Percentiles rank a stretch among this genome's conserved stretches.
phyloP scores from a whole-genome alignment of 2,329 filamentous ascomycete genomes.

The Colletotrichum noveboracense region DNA sequence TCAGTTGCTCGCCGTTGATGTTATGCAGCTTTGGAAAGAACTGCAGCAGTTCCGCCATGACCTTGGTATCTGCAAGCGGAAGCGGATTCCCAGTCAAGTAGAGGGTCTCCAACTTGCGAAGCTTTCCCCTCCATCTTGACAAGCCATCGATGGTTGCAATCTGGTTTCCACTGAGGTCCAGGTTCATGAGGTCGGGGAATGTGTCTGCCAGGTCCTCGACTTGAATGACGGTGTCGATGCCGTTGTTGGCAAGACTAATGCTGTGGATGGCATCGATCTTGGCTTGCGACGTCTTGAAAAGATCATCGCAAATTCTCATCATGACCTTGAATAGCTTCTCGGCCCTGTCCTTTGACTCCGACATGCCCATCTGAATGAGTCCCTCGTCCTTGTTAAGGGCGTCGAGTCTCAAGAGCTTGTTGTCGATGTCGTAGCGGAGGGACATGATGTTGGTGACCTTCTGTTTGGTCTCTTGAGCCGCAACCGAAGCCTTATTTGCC shows the following conservation, averaged over 20 bases:
- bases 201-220: constrained; percentile 79
- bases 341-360: constrained; percentile 71
- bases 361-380: constrained; percentile 77
- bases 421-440: constrained; percentile 72
- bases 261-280: constrained; percentile 82
- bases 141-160: constrained; percentile 73
- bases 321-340: constrained; percentile 91
- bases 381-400: constrained; percentile 74
- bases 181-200: constrained; percentile 84
- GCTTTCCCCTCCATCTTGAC: constrained; percentile 78
- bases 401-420: constrained; percentile 86
- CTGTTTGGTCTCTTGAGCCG: constrained; percentile 66
- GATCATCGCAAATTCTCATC: constrained; percentile 82
- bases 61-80: constrained; percentile 62
- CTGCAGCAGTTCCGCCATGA: constrained; percentile 71
- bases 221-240: constrained; percentile 72
- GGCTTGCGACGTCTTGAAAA: constrained; percentile 74
- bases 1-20: constrained; percentile 77
- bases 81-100: constrained; percentile 81
- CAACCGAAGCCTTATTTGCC: constrained; percentile 51
- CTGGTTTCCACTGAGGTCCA: constrained; percentile 87
- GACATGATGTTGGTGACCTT: constrained; percentile 75
- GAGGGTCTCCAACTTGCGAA: constrained; percentile 80
- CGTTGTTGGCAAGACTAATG: constrained; percentile 82
- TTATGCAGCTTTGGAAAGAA: constrained; percentile 85